Base-by-base conservation (phyloP, 148 eudicot genomes). In the Gaultheria prostrata region DNA sequence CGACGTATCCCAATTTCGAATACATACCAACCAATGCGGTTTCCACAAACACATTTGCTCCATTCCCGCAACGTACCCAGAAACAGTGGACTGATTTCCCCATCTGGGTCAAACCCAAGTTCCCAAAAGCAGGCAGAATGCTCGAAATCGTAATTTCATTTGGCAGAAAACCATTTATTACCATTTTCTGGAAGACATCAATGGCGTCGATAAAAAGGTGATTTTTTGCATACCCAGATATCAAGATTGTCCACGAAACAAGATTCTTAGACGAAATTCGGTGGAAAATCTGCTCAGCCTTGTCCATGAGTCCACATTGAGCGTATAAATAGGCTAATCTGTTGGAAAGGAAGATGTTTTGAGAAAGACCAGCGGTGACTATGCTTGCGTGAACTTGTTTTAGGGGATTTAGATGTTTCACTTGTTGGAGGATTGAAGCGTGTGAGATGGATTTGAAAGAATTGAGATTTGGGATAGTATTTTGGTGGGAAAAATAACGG, bases 171-270 rank as follows among this genome's bases (percentile, higher is more conserved):
- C 86, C 90, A 78, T 3, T 53, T 2, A 17, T 12, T 59, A 88
- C 65, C 93, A 92, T 90, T 57, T 83, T 86, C 18, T 74, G 46
- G 50, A 92, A 90, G 1, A 35, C 80, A 69, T 67, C 82, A 4
- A 88, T n/a, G 50, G 91, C 90, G 67, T 92, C 86, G 45, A 80
- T 0, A 30, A 90, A 87, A 82, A 75, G 85, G 18, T 76, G 74
- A 79, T 90, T 86, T 88, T 87, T 92, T 6, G 82, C 73, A 11
- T 89, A 85, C 82, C 92, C 92, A 75, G 86, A 86, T 28, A 90
- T 80, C 80, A 88, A 72, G 77, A 90, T 86, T 8, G 94, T 90
- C 92, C 91, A 92, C 78, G 94, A 90, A 78, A 89, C 86, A 32
- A 86, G 33, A 61, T 90, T 92, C 72, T 90, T 92, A 28, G 82